phyloP scores from a whole-genome alignment of 2,329 filamentous ascomycete species.

The Pseudogymnoascus pannorum region DNA sequence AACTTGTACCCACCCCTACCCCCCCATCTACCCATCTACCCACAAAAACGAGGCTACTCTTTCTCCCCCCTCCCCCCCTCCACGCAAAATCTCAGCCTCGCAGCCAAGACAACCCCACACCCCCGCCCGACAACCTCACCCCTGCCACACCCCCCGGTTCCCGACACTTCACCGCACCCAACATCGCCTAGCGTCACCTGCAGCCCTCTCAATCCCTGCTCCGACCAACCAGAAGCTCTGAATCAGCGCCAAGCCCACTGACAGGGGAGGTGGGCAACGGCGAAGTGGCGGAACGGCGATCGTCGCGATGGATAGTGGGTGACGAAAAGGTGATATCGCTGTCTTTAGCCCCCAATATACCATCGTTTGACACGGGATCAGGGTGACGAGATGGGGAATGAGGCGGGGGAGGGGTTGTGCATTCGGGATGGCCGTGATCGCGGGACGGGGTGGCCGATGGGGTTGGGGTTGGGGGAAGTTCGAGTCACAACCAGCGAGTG shows the following conservation, averaged over 20 bases:
- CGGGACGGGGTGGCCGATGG: background rate
- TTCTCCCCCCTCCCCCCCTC: background rate
- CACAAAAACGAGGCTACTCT: background rate
- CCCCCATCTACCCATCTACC: background rate
- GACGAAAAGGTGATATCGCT: background rate
- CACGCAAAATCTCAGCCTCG: background rate
- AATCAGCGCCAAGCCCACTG: background rate
- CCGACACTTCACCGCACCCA: constrained; percentile 1
- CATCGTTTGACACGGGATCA: background rate
- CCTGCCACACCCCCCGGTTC: background rate
- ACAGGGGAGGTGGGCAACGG: background rate
- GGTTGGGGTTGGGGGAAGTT: no score
- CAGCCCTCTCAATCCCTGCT: background rate
- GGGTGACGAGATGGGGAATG: background rate
- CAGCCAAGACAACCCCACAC: background rate
- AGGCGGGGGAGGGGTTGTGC: background rate
- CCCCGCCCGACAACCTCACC: background rate
- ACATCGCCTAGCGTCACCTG: background rate
- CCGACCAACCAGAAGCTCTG: background rate
- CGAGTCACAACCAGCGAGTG: no score
- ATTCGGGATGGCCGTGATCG: background rate
- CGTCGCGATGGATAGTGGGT: background rate
- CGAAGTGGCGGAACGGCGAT: constrained; percentile 2
- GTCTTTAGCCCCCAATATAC: background rate
- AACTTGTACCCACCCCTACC: no score